Evolutionary conservation across 2,329 filamentous ascomycete genomes (phyloP).

Genomic region (Talaromyces atroroseus): DNA sequence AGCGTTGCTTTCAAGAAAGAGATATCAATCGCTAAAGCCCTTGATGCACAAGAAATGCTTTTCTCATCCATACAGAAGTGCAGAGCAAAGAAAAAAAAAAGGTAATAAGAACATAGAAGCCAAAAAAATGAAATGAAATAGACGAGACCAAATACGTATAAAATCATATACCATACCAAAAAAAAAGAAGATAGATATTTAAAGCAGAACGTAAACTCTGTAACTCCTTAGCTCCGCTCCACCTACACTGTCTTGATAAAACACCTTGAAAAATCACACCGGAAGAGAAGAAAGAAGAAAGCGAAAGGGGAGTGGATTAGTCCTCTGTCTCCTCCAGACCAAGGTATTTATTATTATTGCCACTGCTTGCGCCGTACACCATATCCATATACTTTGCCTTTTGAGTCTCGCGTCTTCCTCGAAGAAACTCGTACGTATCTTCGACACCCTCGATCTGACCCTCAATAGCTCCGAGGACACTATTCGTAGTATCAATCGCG

Average conservation of each 20-base stretch:
- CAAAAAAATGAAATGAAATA: background rate
- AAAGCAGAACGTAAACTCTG: background rate
- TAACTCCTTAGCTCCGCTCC: constrained; percentile 3
- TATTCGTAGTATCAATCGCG: constrained; percentile 38
- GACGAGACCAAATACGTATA: background rate
- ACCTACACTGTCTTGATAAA: constrained; percentile 3
- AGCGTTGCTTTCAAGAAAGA: no score
- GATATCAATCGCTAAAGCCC: background rate
- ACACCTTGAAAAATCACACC: background rate
- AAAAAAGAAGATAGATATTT: background rate
- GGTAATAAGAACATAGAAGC: background rate
- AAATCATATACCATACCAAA: background rate
- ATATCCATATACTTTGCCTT: constrained; percentile 78
- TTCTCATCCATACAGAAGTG: background rate
- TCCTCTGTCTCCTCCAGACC: constrained; percentile 8
- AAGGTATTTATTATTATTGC: constrained; percentile 4
- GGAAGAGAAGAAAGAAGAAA: background rate
- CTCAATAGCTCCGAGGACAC: constrained; percentile 51
- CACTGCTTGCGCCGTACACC: constrained; percentile 55
- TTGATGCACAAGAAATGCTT: background rate
- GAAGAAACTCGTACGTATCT: constrained; percentile 72
- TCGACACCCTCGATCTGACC: constrained; percentile 81
- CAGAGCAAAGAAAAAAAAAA: background rate
- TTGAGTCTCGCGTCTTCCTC: constrained; percentile 68
- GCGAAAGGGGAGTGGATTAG: background rate